These are phyloP conservation scores for Pleurotus tuoliensis DNA, from an alignment of 768 basidiomycete species.

Conservation along the genomic window DNA sequence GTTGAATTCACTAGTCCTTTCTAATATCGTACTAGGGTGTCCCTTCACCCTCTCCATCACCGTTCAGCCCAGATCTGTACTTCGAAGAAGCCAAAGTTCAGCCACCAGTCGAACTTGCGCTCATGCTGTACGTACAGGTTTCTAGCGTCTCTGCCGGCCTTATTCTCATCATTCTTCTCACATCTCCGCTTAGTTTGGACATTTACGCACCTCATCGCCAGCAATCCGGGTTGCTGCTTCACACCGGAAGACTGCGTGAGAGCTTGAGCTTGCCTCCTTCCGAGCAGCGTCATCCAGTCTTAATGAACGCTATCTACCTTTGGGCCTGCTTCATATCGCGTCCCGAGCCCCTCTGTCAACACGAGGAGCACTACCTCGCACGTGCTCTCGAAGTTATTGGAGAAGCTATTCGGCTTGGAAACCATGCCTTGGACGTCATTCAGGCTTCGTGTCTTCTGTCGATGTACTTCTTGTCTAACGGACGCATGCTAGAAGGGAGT, in stretches of 20 bases:
- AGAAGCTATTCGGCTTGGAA: constrained; percentile 54
- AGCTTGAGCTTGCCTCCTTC: constrained; percentile 47
- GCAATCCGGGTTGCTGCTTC: constrained; percentile 69
- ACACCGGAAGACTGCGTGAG: constrained; percentile 63
- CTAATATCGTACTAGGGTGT: constrained; percentile 26
- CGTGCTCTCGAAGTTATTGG: constrained; percentile 60
- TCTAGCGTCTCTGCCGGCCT: constrained; percentile 10
- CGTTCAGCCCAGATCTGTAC: constrained; percentile 41
- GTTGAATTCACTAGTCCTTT: not conserved
- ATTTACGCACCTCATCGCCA: constrained; percentile 73
- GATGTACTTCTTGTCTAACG: constrained; percentile 73
- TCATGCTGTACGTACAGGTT: constrained; percentile 52
- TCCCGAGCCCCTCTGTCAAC: constrained; percentile 62
- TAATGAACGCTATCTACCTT: constrained; percentile 79
- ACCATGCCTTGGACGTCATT: constrained; percentile 64
- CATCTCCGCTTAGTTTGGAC: constrained; percentile 49
- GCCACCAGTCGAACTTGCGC: constrained; percentile 56
- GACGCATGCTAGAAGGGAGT: constrained; percentile 72
- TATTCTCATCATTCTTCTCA: constrained; percentile 9
- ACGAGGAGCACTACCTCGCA: constrained; percentile 69
- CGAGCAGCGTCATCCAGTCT: constrained; percentile 69
- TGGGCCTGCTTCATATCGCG: constrained; percentile 82
- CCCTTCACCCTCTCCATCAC: constrained; percentile 49
- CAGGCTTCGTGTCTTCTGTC: constrained; percentile 76
- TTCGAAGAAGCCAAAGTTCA: constrained; percentile 44